Evolutionary conservation across 805 yeast genomes (phyloP), one percentile per base, ranked within the genome.

Genomic region (Kregervanrija pseudodelftensis): DNA sequence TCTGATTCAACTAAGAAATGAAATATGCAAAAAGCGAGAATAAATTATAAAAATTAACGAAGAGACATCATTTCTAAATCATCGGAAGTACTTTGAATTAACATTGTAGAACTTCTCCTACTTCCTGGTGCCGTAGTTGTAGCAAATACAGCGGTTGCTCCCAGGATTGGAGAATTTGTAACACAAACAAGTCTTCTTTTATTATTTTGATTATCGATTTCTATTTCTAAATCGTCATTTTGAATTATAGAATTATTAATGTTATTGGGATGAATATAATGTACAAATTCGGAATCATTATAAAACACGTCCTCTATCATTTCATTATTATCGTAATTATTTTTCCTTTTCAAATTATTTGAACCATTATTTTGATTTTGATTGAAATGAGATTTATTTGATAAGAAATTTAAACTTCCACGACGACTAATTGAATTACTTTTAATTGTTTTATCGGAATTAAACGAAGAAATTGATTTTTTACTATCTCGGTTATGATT

Each of bases 51-150:
- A 22, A 22, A 22, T 43, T 33, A 45, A 14, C 39, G 44, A 30
- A 63, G 36, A 32, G 57, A 53, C 61, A 61, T 52, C 42, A 54
- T 46, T 39, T 61, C 67, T 14, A 62, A 43, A 12, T 61, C 66
- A 39, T 58, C 64, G 5, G 63, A 55, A 2, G 68, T 46, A 33
- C 57, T 53, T 39, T 58, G 64, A 33, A 62, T 43, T 36, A 63
- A 42, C 36, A 58, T 50, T 5, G 52, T 52, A 4, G 65, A 58
- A 44, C 54, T 58, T 37, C 59, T 41, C 16, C 62, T 40, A 38
- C 59, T 56, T 2, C 49, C 43, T 13, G 51, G 17, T 36, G 15
- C 14, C 2, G 45, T 31, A 8, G 40, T 39, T 5, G 47, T 34
- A 46, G 39, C 45, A 8, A 44, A 14, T 4, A 45, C 45, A 3